A percentile compares a stretch with the other conserved stretches of the same genome.
Evolutionary conservation across 495 filamentous ascomycete genomes (phyloP).

Genomic region (Glarea lozoyensis): DNA sequence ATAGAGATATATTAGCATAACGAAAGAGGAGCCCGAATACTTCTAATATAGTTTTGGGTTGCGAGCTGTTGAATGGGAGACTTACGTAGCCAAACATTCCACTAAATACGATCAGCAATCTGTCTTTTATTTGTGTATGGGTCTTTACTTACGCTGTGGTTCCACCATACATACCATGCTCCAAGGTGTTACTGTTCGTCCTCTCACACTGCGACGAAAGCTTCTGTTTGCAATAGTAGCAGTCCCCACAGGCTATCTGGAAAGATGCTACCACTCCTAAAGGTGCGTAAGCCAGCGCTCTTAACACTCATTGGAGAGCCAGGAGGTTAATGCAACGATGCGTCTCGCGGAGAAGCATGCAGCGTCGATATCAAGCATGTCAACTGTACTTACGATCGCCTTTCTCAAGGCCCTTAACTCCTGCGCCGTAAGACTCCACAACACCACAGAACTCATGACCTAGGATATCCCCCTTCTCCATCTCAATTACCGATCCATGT

Average conservation of each 20-base stretch:
- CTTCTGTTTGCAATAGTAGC: conserved; percentile 70
- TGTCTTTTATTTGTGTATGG: not conserved
- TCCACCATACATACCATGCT: conserved; percentile 46
- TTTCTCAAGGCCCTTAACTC: conserved; percentile 46
- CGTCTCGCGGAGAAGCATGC: too few species aligned
- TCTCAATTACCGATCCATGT: conserved; percentile 61
- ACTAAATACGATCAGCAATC: conserved; percentile 23
- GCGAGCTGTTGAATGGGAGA: too few species aligned
- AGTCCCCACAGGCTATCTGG: conserved; percentile 72
- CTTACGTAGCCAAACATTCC: conserved; percentile 68
- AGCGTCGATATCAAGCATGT: too few species aligned
- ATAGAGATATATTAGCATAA: too few species aligned
- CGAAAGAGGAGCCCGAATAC: too few species aligned
- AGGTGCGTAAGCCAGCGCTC: too few species aligned
- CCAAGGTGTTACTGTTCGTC: conserved; percentile 64
- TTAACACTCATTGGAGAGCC: too few species aligned
- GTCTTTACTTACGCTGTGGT: too few species aligned
- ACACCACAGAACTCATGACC: conserved; percentile 87
- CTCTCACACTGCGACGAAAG: conserved; percentile 68
- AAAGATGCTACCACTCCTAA: conserved; percentile 81
- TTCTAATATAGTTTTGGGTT: too few species aligned
- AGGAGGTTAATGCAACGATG: too few species aligned
- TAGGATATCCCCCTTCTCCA: conserved; percentile 78
- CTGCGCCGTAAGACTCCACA: conserved; percentile 61
- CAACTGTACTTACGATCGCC: too few species aligned